A percentile compares a stretch with the other conserved stretches of the same genome.
phyloP scores from a whole-genome alignment of 2,329 filamentous ascomycete species.

The Fusarium neocosmosporiellum region DNA sequence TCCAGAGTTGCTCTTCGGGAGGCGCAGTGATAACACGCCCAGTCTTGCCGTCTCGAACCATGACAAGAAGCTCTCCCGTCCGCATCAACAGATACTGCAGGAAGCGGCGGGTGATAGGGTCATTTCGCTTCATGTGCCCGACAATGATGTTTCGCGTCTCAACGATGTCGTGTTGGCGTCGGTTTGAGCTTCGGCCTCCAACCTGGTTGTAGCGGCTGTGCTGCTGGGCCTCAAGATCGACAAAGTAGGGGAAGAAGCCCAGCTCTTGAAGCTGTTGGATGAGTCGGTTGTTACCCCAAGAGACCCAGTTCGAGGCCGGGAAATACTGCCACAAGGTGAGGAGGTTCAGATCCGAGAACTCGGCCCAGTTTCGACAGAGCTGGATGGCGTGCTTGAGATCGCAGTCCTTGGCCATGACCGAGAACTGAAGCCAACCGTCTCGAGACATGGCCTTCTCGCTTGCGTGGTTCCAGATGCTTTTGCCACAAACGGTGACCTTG shows the following conservation, averaged over 20 bases:
- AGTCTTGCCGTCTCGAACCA: constrained; percentile 46
- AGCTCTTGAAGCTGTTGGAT: constrained; percentile 43
- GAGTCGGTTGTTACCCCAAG: constrained; percentile 37
- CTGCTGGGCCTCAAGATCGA: constrained; percentile 38
- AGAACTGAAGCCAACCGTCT: constrained; percentile 48
- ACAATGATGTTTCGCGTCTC: constrained; percentile 44
- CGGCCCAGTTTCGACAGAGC: constrained; percentile 45
- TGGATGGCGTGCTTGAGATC: constrained; percentile 42
- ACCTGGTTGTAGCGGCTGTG: constrained; percentile 30
- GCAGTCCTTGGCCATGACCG: constrained; percentile 45
- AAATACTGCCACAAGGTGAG: constrained; percentile 43
- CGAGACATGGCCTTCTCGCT: constrained; percentile 46
- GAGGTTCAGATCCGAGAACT: constrained; percentile 44
- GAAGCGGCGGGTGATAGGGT: constrained; percentile 43
- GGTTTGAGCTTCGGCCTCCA: constrained; percentile 30
- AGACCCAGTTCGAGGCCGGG: constrained; percentile 43
- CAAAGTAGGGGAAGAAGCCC: constrained; percentile 43
- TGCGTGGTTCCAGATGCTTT: constrained; percentile 45
- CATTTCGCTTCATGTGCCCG: constrained; percentile 45
- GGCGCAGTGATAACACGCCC: constrained; percentile 45
- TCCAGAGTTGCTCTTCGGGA: constrained; percentile 41
- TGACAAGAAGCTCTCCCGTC: constrained; percentile 40
- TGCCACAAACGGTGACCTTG: constrained; percentile 42
- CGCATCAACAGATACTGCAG: constrained; percentile 44
- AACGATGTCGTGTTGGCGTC: constrained; percentile 41